Base-by-base conservation (phyloP, 1,284 basidiomycete genomes). In the Earliella scabrosa region DNA sequence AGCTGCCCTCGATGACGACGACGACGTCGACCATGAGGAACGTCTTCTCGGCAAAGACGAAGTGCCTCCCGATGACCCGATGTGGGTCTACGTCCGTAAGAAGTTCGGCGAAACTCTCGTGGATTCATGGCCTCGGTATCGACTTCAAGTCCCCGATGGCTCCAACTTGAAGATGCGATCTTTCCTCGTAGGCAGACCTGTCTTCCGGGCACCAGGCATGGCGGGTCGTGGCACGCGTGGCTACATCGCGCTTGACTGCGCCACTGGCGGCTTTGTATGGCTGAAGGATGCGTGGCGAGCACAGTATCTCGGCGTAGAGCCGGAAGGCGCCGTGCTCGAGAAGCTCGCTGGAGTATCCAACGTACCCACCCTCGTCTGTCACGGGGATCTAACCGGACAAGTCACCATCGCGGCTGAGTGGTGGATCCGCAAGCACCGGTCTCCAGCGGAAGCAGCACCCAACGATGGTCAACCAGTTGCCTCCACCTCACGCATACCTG, bases 281-380 rank as follows among this genome's bases (percentile, higher is more conserved):
- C 39, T 58, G n/a, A 58, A 58, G 45, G 52, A 58, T 44, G 18
- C 32, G 1, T 54, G 56, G 56, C 40, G 53, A 4, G 26, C 39
- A 2, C 21, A 38, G 2, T 31, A 45, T 38, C 8, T 43, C 20
- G 2, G 20, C 14, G 18, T 39, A 26, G 41, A 46, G 16, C 27
- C 23, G 2, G 49, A 56, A n/a, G 54, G 54, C 23, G 34, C 20
- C 23, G 31, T 56, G 11, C 49, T 56, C 16, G 14, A n/a, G n/a
- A n/a, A n/a, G n/a, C n/a, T n/a, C n/a, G n/a, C n/a, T n/a, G 16
- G 34, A 23, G 38, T 56, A 16, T 49, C 54, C n/a, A n/a, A n/a
- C n/a, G n/a, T n/a, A n/a, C n/a, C n/a, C 0, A 56, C 54, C 18
- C 39, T 56, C 14, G 18, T 56, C 4, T 56, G 31, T 8, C 49